A percentile compares a stretch with the other conserved stretches of the same genome.
Evolutionary conservation across 2,329 filamentous ascomycete genomes (phyloP).

Genomic region (Alternaria ethzedia): DNA sequence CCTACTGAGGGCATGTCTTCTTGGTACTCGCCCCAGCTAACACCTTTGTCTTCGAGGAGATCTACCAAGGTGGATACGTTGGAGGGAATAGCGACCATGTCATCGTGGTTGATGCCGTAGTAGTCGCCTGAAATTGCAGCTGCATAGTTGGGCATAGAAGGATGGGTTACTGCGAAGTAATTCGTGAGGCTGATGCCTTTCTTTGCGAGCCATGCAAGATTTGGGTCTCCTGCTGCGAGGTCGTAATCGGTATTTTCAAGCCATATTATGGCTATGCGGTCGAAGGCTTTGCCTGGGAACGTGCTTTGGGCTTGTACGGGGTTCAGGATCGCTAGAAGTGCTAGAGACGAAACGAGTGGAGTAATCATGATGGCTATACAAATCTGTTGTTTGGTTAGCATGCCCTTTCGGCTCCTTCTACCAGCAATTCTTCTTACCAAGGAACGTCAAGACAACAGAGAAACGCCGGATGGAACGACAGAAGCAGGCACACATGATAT

Average conservation of each 20-base stretch:
- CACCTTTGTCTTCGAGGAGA: conserved; percentile 51
- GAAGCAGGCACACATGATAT: background rate
- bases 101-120: conserved; percentile 74
- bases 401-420: background rate
- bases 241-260: conserved; percentile 77
- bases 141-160: conserved; percentile 78
- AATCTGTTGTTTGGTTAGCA: background rate
- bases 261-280: conserved; percentile 76
- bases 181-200: conserved; percentile 67
- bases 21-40: conserved; percentile 69
- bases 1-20: conserved; percentile 78
- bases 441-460: background rate
- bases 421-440: background rate
- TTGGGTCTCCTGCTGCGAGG: conserved; percentile 68
- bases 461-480: background rate
- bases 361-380: background rate
- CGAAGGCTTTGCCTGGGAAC: conserved; percentile 74
- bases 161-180: conserved; percentile 67
- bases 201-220: conserved; percentile 63
- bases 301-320: conserved; percentile 54
- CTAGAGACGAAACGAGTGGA: conserved; percentile 15
- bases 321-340: conserved; percentile 15
- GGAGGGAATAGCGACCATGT: conserved; percentile 58
- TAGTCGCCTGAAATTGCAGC: conserved; percentile 73
- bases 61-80: conserved; percentile 52